Evolutionary conservation across 2,329 filamentous ascomycete genomes (phyloP).

Genomic region (Rutstroemia sydowiana): DNA sequence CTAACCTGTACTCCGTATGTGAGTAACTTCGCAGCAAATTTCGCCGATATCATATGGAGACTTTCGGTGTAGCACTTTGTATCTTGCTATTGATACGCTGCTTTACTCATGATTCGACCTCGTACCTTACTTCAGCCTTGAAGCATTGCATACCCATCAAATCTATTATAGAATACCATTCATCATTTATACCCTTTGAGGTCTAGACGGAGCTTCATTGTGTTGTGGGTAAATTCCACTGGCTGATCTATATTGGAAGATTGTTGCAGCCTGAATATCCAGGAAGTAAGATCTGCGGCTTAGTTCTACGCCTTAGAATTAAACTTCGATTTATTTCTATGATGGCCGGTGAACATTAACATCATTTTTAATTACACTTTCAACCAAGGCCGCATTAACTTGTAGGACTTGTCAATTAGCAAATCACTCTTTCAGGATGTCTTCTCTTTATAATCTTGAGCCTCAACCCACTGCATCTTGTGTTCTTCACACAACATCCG

Average conservation of each 20-base stretch:
- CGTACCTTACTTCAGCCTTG: no score
- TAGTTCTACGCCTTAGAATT: neutral
- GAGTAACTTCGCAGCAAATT: neutral
- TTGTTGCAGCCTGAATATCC: no score
- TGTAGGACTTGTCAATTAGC: conserved; percentile 12
- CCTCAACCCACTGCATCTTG: conserved; percentile 90
- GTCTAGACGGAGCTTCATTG: no score
- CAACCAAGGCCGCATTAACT: conserved; percentile 20
- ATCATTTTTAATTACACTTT: neutral
- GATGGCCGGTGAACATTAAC: neutral
- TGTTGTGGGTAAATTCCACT: no score
- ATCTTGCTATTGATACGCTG: neutral
- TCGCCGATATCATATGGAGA: neutral
- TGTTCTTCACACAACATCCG: conserved; percentile 86
- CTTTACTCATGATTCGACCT: no score
- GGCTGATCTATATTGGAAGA: no score
- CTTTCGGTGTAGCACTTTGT: neutral
- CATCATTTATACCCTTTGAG: no score
- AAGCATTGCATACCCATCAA: no score
- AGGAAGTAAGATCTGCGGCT: no score
- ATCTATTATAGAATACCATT: no score
- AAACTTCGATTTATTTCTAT: neutral
- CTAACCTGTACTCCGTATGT: neutral
- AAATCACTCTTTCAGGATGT: conserved; percentile 50
- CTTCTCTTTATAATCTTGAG: conserved; percentile 86